phyloP scores from a whole-genome alignment of 805 yeast species.

The Nakazawaea sp. region DNA sequence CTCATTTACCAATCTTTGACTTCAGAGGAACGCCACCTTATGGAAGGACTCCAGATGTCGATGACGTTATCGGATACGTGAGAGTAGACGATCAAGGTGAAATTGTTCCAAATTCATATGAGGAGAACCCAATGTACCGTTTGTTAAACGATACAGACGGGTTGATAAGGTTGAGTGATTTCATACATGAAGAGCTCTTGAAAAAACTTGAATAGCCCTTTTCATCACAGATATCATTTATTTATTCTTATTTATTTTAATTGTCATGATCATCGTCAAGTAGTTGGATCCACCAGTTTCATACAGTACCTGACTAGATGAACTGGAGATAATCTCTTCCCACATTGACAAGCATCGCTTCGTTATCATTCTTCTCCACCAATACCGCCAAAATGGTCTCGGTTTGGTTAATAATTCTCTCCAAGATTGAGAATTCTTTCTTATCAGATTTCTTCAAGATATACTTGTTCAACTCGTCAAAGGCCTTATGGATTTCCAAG shows the following conservation, averaged over 20 bases:
- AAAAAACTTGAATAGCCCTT: constrained; percentile 1
- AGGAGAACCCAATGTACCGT: constrained; percentile 54
- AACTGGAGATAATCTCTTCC: constrained; percentile 36
- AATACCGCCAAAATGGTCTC: constrained; percentile 27
- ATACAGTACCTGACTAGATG: constrained; percentile 14
- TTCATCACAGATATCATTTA: constrained; percentile 2
- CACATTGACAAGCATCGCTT: constrained; percentile 33
- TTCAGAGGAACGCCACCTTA: constrained; percentile 56
- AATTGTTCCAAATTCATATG: constrained; percentile 49
- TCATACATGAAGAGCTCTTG: constrained; percentile 32
- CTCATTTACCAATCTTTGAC: constrained; percentile 68
- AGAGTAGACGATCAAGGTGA: constrained; percentile 47
- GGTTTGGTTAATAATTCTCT: constrained; percentile 35
- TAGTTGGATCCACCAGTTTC: background rate
- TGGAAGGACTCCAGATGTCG: constrained; percentile 64
- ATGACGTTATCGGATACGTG: constrained; percentile 66
- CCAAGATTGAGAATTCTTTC: constrained; percentile 34
- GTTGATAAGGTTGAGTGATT: constrained; percentile 44
- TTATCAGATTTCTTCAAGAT: constrained; percentile 36
- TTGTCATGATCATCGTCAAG: background rate
- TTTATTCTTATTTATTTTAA: constrained; percentile 2
- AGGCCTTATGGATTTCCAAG: constrained; percentile 28
- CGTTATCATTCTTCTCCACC: constrained; percentile 23
- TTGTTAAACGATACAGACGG: constrained; percentile 39
- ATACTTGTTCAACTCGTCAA: constrained; percentile 33